Base-by-base conservation (phyloP, 192 early-diverging fungal genomes). In the Mortierella hygrophila region DNA sequence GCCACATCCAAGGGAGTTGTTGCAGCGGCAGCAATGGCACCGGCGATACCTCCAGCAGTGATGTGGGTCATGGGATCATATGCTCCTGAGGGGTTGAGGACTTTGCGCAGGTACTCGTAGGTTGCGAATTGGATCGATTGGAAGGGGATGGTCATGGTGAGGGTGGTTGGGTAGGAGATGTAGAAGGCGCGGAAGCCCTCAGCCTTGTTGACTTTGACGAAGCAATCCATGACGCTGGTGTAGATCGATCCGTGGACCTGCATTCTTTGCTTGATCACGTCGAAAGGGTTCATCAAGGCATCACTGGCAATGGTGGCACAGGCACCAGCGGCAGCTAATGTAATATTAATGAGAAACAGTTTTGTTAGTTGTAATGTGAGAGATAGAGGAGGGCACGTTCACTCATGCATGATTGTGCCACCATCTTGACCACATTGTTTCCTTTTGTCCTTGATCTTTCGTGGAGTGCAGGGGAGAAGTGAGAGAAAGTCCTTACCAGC, bases 251-350 rank as follows among this genome's bases (percentile, higher is more conserved):
- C 94, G 9, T 93, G 93, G 26, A 98, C 89, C 88, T 99, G 98
- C 97, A 98, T 97, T 42, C 98, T 92, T 88, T 99, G 98, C 85
- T 99, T 99, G 88, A 98, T 91, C 23, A 99, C 98, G 88, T 99
- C 98, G 89, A 99, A 99, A 18, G 98, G 98, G 82, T 96, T 99
- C 95, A 98, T 96, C 63, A 99, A 88, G 8, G 95, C 94, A 78
- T 99, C 98, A 89, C 94, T 93, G 13, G 94, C 90, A 35, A 97
- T 88, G 8, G 97, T 98, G 10, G 98, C 98, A 83, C 92, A 93
- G 60, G 95, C 97, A 52, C 97, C 97, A 16, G 98, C 97, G 11
- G 92, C 92, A 38, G 94, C 97, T 90, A 89, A 77, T 3, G 44
- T 46, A 20, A 20, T 68, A 81, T 70, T 42, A 79, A 80, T 29